A percentile compares a stretch with the other conserved stretches of the same genome.
Conservation (phyloP, 352 stramenopile genomes). For the Globisporangium recalcitrans region DNA sequence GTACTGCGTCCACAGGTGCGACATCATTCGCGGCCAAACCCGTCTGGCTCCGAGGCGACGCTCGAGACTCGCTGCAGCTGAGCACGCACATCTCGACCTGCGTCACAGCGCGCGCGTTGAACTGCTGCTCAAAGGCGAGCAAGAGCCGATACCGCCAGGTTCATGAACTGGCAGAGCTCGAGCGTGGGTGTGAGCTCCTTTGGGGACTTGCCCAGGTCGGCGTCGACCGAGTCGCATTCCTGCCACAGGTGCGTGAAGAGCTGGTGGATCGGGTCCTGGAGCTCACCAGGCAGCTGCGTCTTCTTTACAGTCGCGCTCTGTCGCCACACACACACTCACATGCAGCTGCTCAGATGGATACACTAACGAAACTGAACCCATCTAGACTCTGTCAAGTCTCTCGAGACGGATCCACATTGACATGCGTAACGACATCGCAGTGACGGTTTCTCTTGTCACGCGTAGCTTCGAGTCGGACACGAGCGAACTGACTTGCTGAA, state of each 20-base stretch:
- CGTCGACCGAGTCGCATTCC: slow-evolving; percentile 37
- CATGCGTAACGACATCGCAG: not conserved
- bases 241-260: slow-evolving; percentile 43
- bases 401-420: not conserved
- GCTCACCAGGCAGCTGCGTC: slow-evolving; percentile 18
- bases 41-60: not conserved
- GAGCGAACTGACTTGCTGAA: not conserved
- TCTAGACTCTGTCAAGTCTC: not conserved
- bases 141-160: slow-evolving; percentile 50
- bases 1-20: not conserved
- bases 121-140: slow-evolving; percentile 39
- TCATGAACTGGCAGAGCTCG: slow-evolving; percentile 33
- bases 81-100: slow-evolving; percentile 49
- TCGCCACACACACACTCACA: not conserved
- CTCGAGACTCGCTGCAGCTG: slow-evolving; percentile 17
- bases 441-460: not conserved
- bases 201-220: slow-evolving; percentile 29
- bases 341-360: not conserved
- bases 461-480: not conserved
- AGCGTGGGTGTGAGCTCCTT: slow-evolving; percentile 36
- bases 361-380: not conserved
- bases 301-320: slow-evolving; percentile 16
- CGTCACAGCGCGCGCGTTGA: slow-evolving; percentile 34
- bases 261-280: slow-evolving; percentile 29
- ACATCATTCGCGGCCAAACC: not conserved